Base-by-base conservation (phyloP, 148 eudicot species). In the Heliosperma pusillum region DNA sequence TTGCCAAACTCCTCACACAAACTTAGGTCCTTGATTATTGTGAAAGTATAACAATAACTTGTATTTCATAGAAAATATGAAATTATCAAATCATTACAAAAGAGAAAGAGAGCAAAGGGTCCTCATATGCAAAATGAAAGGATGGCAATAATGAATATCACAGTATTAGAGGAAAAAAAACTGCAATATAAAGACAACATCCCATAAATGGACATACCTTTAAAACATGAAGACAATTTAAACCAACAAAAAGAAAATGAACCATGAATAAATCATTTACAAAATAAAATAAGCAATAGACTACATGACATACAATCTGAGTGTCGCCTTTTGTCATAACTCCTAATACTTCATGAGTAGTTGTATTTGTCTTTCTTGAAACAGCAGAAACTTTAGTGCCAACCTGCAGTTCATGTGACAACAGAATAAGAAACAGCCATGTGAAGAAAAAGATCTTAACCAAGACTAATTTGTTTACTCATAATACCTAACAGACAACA, bases 321-420 rank as follows among this genome's bases (percentile, higher is more conserved):
- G 97, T 92, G 70, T 81, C 80, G 81, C 96, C 92, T 84, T 86
- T 86, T 22, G 99, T 95, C 91, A 89, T 80, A 76, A 92, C 92
- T 73, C 99, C 99, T 76, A 95, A 78, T 58, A 90, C 94, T 86
- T 95, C 97, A 81, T 92, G 96, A 29, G 94, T 92, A 66, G 99
- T 95, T 36, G 99, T 92, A 79, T 95, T 86, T 59, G 87, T 89
- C 88, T 95, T 95, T 68, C 99, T 83, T 73, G 99, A 95, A 80
- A 95, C 97, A 79, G 96, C 99, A 72, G 99, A 77, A 83, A 95
- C 96, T 81, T 95, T 90, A 69, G 92, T 89, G 71, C 97, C 96
- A 83, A 92, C 97, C 99, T 95, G 83, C 76, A 82, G 79, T 69
- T 63, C 66, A 64, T 7, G n/a, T 59, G 68, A 53, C 50, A 70